Evolutionary conservation across 345 rosid genomes (phyloP).

Genomic region (Corchorus capsularis): DNA sequence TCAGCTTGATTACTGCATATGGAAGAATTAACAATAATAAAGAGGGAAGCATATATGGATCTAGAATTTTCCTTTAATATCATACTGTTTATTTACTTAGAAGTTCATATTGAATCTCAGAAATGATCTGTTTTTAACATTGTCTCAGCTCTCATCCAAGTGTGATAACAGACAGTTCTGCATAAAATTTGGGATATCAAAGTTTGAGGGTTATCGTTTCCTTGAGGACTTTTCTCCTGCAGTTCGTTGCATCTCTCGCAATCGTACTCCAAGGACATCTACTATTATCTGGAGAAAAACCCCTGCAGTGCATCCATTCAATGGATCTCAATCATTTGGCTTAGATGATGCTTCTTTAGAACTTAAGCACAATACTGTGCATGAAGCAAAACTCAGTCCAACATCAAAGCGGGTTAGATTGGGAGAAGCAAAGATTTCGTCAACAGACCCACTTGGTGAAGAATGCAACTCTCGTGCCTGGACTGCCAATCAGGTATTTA

Average conservation of each 20-base stretch:
- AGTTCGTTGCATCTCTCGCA: conserved; percentile 68
- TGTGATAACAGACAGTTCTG: conserved; percentile 74
- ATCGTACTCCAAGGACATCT: conserved; percentile 41
- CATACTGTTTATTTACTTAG: background rate
- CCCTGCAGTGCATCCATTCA: conserved; percentile 31
- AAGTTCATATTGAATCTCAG: background rate
- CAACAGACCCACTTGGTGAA: conserved; percentile 44
- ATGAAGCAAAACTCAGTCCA: conserved; percentile 52
- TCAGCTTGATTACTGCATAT: no score
- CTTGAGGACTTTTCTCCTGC: conserved; percentile 63
- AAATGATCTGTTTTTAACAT: conserved; percentile 13
- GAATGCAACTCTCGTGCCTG: conserved; percentile 52
- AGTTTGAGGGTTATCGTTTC: conserved; percentile 63
- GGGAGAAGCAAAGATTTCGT: conserved; percentile 44
- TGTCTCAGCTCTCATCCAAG: conserved; percentile 75
- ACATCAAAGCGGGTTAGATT: conserved; percentile 63
- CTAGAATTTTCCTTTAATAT: background rate
- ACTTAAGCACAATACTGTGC: conserved; percentile 38
- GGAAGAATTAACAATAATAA: background rate
- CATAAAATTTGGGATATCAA: conserved; percentile 57
- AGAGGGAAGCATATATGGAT: background rate
- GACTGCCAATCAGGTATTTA: conserved; percentile 48
- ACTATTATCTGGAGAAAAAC: conserved; percentile 52
- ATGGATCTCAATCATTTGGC: conserved; percentile 40
- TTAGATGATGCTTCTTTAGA: conserved; percentile 42